These are phyloP conservation scores for Porcisia hertigi DNA, from an alignment of 208 protist genomes.

Conservation along the genomic window DNA sequence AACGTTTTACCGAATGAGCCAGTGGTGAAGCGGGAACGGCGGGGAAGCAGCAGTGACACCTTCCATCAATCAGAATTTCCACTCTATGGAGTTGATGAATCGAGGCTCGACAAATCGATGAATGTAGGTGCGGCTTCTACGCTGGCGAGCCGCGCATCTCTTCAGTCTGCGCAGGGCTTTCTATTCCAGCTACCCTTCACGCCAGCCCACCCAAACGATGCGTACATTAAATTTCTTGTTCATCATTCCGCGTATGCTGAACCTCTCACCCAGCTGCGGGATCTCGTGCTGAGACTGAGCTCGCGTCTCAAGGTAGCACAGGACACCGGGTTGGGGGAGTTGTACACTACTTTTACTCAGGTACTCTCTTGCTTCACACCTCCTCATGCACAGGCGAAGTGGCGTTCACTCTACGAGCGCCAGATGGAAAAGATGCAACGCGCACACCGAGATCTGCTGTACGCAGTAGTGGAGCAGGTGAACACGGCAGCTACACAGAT, in stretches of 20 bases:
- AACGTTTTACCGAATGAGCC: not conserved
- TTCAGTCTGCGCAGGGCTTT: constrained; percentile 32
- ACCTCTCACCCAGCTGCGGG: constrained; percentile 38
- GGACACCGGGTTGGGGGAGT: constrained; percentile 35
- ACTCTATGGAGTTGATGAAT: not conserved
- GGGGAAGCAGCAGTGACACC: not conserved
- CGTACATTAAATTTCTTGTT: constrained; percentile 43
- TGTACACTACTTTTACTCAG: constrained; percentile 44
- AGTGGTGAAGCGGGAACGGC: not conserved
- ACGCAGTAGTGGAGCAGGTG: constrained; percentile 38
- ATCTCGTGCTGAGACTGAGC: constrained; percentile 46
- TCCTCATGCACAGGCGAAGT: not conserved
- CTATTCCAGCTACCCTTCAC: constrained; percentile 51
- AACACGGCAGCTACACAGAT: constrained; percentile 33
- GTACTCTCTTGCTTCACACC: constrained; percentile 9
- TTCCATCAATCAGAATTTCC: not conserved
- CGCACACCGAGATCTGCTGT: constrained; percentile 60
- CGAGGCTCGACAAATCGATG: not conserved
- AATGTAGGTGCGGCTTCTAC: constrained; percentile 1
- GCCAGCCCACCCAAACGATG: constrained; percentile 44
- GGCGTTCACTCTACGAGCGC: constrained; percentile 43
- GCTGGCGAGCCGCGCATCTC: constrained; percentile 9
- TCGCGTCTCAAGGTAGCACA: constrained; percentile 53
- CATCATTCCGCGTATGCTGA: constrained; percentile 45
- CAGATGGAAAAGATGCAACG: constrained; percentile 53